Base-by-base conservation (phyloP, 805 yeast genomes). In the Cyberlindnera americana region DNA sequence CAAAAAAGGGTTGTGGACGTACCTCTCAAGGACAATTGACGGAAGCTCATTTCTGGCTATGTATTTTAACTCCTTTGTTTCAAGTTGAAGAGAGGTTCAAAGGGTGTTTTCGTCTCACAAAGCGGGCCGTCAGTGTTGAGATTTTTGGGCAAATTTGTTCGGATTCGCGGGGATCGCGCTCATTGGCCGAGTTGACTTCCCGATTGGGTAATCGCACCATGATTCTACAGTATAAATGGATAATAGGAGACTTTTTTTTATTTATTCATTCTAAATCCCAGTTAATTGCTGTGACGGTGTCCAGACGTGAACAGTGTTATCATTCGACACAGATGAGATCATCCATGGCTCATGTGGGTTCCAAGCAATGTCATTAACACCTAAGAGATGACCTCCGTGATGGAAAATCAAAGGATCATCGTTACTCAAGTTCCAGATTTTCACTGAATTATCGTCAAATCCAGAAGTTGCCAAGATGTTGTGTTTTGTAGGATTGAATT, bases 221-320 rank as follows among this genome's bases (percentile, higher is more conserved):
- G 26, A 34, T 34, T 26, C 5, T 5, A 14, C 14, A 5, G 37
- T 26, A 34, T 26, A 10, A n/a, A 34, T n/a, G 24, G 30, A 25
- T 34, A 33, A 25, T 10, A 21, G 9, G 10, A 21, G 10, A 7
- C 10, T 21, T 21, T 21, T 21, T 10, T 21, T 21, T 21, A 7
- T 21, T 21, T 21, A 10, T 21, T 21, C 10, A 6, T 21, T 21
- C 10, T 10, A 21, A 7, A 21, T 29, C 17, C 15, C 10, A 17
- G 12, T 13, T 29, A 18, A 8, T 25, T 33, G 17, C 4, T 5
- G 24, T 5, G 33, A 59, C 1, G 96, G 95, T 52, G 72, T 77
- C 95, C 95, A 90, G 3, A 89, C 60, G 46, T 90, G 96, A n/a
- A 89, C 64, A 1, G 90, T 76, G 56, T 90, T 90, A 55, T 90